Percentiles rank a stretch among this genome's conserved stretches.
These are phyloP conservation scores for Paramyrothecium roridum DNA, from an alignment of 2,329 filamentous ascomycete species.

Conservation along the genomic window DNA sequence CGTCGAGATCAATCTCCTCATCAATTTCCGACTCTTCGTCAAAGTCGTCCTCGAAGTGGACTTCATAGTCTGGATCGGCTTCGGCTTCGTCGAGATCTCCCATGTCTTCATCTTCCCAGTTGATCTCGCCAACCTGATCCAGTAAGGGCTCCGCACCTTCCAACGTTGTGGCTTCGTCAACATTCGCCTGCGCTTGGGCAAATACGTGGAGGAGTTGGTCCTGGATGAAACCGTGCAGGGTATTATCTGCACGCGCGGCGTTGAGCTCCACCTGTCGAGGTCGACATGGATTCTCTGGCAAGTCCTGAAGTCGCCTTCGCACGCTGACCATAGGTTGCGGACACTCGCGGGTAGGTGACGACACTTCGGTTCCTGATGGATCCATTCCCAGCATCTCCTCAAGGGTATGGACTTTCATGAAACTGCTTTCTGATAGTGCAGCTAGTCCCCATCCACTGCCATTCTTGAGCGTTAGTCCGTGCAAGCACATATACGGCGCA, in stretches of 20 bases:
- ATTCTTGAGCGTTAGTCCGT: conserved; percentile 1
- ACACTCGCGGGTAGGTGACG: conserved; percentile 11
- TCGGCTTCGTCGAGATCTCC: neutral
- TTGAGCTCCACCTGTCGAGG: neutral
- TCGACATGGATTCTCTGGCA: conserved; percentile 27
- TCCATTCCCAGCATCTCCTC: conserved; percentile 30
- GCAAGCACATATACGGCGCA: neutral
- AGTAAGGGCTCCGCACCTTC: neutral
- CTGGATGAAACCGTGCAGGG: conserved; percentile 3
- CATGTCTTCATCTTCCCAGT: neutral
- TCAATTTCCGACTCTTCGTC: conserved; percentile 12
- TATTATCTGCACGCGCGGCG: neutral
- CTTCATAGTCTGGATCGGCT: conserved; percentile 1
- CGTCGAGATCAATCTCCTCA: conserved; percentile 15
- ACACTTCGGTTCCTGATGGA: conserved; percentile 5
- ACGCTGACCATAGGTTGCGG: conserved; percentile 21
- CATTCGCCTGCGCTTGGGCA: conserved; percentile 1
- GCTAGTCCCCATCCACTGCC: conserved; percentile 47
- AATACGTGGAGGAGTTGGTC: conserved; percentile 11
- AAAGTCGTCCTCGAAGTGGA: conserved; percentile 8
- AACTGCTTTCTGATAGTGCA: conserved; percentile 40
- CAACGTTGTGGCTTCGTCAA: neutral
- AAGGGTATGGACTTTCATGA: conserved; percentile 31
- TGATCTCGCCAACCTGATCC: neutral
- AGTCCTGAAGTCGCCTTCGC: conserved; percentile 14